Base-by-base conservation (phyloP, 306 rosid species). In the Echinosophora koreensis region DNA sequence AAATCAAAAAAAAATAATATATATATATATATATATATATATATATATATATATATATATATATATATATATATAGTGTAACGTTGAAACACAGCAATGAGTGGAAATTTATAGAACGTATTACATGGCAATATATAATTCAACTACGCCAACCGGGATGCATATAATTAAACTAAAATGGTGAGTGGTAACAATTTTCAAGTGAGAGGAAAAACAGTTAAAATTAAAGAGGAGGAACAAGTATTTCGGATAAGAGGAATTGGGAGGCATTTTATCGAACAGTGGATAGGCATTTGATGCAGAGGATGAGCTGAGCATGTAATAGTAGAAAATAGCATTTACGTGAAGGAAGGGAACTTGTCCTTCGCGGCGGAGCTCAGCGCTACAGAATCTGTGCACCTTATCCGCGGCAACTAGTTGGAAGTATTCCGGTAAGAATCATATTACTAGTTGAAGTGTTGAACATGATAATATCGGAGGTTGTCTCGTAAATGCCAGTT, bases 1-100 rank as follows among this genome's bases (percentile, higher is more conserved):
- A 74, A 81, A 76, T 59, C 52, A 78, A 84, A 74, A 78, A 84
- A 74, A 57, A 32, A 74, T n/a, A n/a, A n/a, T n/a, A n/a, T n/a
- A n/a, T n/a, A n/a, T n/a, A n/a, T n/a, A n/a, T n/a, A n/a, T n/a
- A n/a, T n/a, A n/a, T n/a, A n/a, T n/a, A n/a, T n/a, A n/a, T n/a
- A n/a, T n/a, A n/a, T n/a, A n/a, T n/a, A n/a, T n/a, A n/a, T n/a
- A n/a, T n/a, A n/a, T n/a, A n/a, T n/a, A n/a, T n/a, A n/a, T n/a
- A n/a, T n/a, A n/a, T n/a, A n/a, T n/a, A n/a, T n/a, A n/a, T n/a
- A n/a, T 44, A 62, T 15, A 47, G 37, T 11, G 44, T 52, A 69
- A 46, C n/a, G 44, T 17, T 13, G 27, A 44, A 34, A 18, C 74
- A 61, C 28, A 42, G 12, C 72, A 77, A 55, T 14, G 8, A n/a